These are phyloP conservation scores for Knoxdaviesia capensis DNA, from an alignment of 2,329 filamentous ascomycete genomes.

Conservation along the genomic window DNA sequence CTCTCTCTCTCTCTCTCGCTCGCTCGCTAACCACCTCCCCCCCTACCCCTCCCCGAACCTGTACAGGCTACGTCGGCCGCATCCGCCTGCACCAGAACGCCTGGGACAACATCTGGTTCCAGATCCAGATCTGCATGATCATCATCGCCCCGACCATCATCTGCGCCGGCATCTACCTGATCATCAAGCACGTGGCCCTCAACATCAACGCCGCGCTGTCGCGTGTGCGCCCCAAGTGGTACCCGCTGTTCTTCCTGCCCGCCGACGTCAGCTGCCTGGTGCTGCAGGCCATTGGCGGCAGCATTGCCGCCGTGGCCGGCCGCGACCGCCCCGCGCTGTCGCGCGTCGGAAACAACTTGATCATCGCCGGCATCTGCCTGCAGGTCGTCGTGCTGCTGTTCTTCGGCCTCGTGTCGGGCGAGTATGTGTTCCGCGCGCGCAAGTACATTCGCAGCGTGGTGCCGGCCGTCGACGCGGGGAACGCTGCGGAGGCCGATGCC, in stretches of 20 bases:
- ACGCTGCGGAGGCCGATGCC: slow-evolving; percentile 7
- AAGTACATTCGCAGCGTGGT: slow-evolving; percentile 15
- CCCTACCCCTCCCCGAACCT: too few relatives aligned
- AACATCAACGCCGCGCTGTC: slow-evolving; percentile 26
- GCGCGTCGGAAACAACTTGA: slow-evolving; percentile 25
- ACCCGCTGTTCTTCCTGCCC: slow-evolving; percentile 37
- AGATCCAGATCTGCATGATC: slow-evolving; percentile 38
- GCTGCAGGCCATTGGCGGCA: slow-evolving; percentile 37
- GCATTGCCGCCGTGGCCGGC: slow-evolving; percentile 28
- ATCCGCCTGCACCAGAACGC: slow-evolving; percentile 29
- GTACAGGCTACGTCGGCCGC: slow-evolving; percentile 30
- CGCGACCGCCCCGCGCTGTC: slow-evolving; percentile 18
- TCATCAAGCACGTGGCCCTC: slow-evolving; percentile 36
- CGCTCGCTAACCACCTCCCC: not conserved
- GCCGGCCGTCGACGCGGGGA: slow-evolving; percentile 4
- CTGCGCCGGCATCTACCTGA: slow-evolving; percentile 43
- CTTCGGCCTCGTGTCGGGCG: slow-evolving; percentile 22
- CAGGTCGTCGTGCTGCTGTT: slow-evolving; percentile 27
- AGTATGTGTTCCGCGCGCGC: slow-evolving; percentile 23
- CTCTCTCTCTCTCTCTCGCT: too few relatives aligned
- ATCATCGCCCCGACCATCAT: slow-evolving; percentile 39
- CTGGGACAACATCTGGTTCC: slow-evolving; percentile 31
- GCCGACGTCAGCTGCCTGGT: slow-evolving; percentile 37
- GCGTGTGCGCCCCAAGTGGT: slow-evolving; percentile 28
- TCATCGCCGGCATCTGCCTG: slow-evolving; percentile 32